Evolutionary conservation across 495 filamentous ascomycete genomes (phyloP).

Genomic region (Xylaria palmicola): DNA sequence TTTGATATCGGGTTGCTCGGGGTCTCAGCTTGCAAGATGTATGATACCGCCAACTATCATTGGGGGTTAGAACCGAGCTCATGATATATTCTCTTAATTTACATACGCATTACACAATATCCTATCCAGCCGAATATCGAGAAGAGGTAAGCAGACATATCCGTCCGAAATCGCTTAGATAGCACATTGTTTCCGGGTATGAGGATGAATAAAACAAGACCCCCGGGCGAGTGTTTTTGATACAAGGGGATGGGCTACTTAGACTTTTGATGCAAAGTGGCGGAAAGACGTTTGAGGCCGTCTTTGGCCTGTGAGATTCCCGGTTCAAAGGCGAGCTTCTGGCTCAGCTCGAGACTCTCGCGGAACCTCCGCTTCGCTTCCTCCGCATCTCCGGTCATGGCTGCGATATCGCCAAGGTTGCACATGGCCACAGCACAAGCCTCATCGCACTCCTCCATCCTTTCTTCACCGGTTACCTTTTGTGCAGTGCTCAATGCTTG

Average conservation of each 20-base stretch:
- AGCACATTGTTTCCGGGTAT: background rate
- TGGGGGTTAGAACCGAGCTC: too few relatives aligned
- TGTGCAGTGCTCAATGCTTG: constrained; percentile 27
- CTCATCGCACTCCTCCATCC: constrained; percentile 80
- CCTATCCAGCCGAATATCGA: background rate
- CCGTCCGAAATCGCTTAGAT: background rate
- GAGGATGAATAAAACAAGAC: background rate
- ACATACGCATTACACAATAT: background rate
- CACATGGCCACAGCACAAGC: constrained; percentile 80
- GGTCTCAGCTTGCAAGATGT: too few relatives aligned
- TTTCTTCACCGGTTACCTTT: constrained; percentile 45
- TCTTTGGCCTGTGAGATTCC: constrained; percentile 61
- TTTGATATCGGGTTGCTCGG: too few relatives aligned
- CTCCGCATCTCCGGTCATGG: constrained; percentile 61
- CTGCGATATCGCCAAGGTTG: constrained; percentile 81
- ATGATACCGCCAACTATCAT: too few relatives aligned
- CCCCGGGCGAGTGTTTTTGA: background rate
- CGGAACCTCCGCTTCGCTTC: constrained; percentile 63
- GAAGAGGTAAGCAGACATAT: background rate
- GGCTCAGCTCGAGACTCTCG: constrained; percentile 63
- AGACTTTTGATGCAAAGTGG: background rate
- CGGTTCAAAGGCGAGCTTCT: constrained; percentile 61
- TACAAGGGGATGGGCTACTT: background rate
- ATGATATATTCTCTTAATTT: too few relatives aligned
- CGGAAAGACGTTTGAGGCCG: constrained; percentile 52